Conservation (phyloP, 495 filamentous ascomycete species). For the Gamarada debralockiae region DNA sequence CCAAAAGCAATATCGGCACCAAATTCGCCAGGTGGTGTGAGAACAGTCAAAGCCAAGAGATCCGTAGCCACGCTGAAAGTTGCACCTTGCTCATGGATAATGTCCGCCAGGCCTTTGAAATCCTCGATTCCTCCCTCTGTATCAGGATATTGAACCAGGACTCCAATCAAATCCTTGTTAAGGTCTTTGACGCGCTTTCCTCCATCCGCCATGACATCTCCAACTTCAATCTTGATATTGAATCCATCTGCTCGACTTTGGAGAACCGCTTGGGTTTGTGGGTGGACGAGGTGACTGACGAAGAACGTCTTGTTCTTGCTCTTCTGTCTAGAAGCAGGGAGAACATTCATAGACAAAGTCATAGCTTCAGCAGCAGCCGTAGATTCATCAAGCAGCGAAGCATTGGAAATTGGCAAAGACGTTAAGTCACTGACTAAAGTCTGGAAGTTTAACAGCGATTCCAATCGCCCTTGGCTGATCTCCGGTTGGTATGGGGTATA, state of each 20-base stretch:
- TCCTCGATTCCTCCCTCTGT: constrained; percentile 80
- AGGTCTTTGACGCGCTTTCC: constrained; percentile 63
- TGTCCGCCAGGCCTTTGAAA: constrained; percentile 68
- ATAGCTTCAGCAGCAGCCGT: constrained; percentile 97
- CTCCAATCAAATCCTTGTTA: constrained; percentile 83
- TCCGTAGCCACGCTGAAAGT: constrained; percentile 91
- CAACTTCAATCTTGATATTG: constrained; percentile 72
- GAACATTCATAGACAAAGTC: constrained; percentile 83
- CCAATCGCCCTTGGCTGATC: constrained; percentile 91
- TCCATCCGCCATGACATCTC: constrained; percentile 63
- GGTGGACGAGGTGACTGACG: constrained; percentile 78
- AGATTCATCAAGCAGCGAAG: constrained; percentile 88
- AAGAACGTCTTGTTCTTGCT: constrained; percentile 75
- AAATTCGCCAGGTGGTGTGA: constrained; percentile 93
- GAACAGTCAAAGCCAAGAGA: constrained; percentile 80
- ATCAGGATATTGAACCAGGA: constrained; percentile 92
- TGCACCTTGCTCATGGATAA: constrained; percentile 74
- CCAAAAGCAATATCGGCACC: constrained; percentile 97
- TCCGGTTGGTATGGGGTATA: constrained; percentile 99
- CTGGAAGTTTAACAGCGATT: constrained; percentile 96
- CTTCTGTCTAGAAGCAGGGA: constrained; percentile 71
- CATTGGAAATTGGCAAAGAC: constrained; percentile 85
- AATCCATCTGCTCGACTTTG: constrained; percentile 90
- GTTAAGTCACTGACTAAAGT: constrained; percentile 91
- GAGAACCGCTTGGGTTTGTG: constrained; percentile 86